Base-by-base conservation (phyloP, 1,284 basidiomycete species). In the Fomitiporia mediterranea region DNA sequence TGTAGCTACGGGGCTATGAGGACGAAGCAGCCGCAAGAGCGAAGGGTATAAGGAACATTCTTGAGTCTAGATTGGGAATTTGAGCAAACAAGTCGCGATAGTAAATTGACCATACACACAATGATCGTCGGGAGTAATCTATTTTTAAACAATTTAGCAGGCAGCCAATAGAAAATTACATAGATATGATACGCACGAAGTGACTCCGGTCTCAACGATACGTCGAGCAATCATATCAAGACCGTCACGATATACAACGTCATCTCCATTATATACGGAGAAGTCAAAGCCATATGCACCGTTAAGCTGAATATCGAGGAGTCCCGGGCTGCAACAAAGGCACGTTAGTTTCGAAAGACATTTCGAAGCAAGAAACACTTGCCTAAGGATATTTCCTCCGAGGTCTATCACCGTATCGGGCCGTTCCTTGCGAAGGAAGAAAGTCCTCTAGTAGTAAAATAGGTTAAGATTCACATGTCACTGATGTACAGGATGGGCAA, bases 211-310 rank as follows among this genome's bases (percentile, higher is more conserved):
- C 71, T 93, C 89, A 13, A 88, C 79, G 51, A 95, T 89, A 61
- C 82, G 80, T 66, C 80, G 78, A 1, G 89, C 83, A 50, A 94
- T 83, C 59, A 74, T 72, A 65, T 82, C 80, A 66, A 95, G 73
- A 2, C 88, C 87, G n/a, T 79, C 64, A 42, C 75, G 72, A 70
- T 93, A 94, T 0, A 70, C 72, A 43, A 79, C 77, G 57, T 91
- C 87, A 61, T 87, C 80, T 9, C 77, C 81, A 19, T 88, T 82
- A 62, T 83, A 86, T 13, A 91, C 81, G 17, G 89, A 91, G 65
- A 95, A 95, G 70, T 96, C 93, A 64, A 94, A 86, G 15, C 89
- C 87, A 68, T 91, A 96, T 5, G 85, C 93, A 48, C 93, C 93
- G 64, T 96, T 92, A 61, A 92, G 83, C 65, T 92, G 90, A 27